phyloP scores from a whole-genome alignment of 2,329 filamentous ascomycete genomes.

The Orbilia quercus region DNA sequence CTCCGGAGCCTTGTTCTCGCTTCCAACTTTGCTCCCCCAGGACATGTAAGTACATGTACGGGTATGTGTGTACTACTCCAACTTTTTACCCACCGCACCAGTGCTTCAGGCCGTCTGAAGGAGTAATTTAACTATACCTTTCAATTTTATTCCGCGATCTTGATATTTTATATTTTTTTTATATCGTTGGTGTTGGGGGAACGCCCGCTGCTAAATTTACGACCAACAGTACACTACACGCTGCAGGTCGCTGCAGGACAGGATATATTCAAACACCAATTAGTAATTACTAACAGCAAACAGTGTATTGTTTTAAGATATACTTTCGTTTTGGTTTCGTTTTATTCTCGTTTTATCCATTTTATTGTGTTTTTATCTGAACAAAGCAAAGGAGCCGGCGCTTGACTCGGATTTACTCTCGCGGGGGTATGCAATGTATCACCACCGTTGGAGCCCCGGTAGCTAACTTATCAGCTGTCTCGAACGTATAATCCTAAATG shows the following conservation, averaged over 20 bases:
- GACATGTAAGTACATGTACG: too few species aligned
- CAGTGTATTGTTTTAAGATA: too few species aligned
- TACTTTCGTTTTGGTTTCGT: conserved; percentile 8
- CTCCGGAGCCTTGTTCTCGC: conserved; percentile 48
- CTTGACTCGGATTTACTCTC: background rate
- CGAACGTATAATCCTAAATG: conserved; percentile 50
- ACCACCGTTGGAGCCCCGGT: conserved; percentile 3
- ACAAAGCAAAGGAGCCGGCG: background rate
- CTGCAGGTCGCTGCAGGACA: background rate
- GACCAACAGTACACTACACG: too few species aligned
- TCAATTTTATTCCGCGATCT: background rate
- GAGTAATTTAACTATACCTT: background rate
- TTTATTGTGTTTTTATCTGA: background rate
- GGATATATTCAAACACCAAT: too few species aligned
- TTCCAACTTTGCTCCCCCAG: conserved; percentile 27
- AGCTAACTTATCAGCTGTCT: conserved; percentile 37
- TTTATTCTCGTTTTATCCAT: background rate
- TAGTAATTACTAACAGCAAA: too few species aligned
- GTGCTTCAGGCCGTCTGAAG: conserved; percentile 39
- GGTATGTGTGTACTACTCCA: too few species aligned
- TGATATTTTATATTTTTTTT: too few species aligned
- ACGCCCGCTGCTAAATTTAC: too few species aligned
- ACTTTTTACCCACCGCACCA: conserved; percentile 42
- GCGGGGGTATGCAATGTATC: too few species aligned
- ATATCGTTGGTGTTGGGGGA: background rate